Evolutionary conservation across 805 yeast genomes (phyloP), one percentile per base, ranked within the genome.

Genomic region (Saccharomyces kudriavzevii): DNA sequence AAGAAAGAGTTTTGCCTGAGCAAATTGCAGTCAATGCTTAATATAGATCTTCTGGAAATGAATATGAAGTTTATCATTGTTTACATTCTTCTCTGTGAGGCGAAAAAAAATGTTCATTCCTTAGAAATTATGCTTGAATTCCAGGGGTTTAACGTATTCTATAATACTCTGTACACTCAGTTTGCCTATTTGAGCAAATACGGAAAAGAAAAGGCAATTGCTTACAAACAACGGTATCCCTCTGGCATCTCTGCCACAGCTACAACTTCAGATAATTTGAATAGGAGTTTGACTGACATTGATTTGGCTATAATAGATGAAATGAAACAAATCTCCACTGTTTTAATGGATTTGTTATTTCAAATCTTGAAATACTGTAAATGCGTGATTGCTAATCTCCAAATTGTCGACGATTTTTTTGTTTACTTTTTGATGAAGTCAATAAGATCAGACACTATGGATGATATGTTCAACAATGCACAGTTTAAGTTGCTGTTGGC

Each of bases 401-500:
- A 62, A 8, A 54, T 66, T 14, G 65, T 84, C 45, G 76, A 76
- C 48, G 67, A 66, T 27, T 72, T 71, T 45, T 78, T 82, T 52
- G 67, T 83, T 14, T 73, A 72, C 52, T 79, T 70, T 57, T 60
- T 84, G 50, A 77, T 83, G 59, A 64, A 71, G 17, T 69, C 77
- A 0, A 64, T 85, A 22, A 66, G 75, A 8, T 67, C 74, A 1
- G 72, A 75, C 30, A 68, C 69, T 22, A 77, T 77, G 9, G 80
- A 77, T 47, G 84, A 85, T 63, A 77, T 82, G 49, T 76, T 75
- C 57, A 85, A 83, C 63, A 82, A 81, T 56, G 80, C 87, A 43
- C 83, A 85, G 56, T 83, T 90, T 72, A 84, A 83, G 61, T 71
- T 88, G 14, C 68, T 91, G 11, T 72, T 91, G 43, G 83, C 89